These are phyloP conservation scores for Chalciporus pseudorubinellus DNA, from an alignment of 768 basidiomycete species.

Conservation along the genomic window DNA sequence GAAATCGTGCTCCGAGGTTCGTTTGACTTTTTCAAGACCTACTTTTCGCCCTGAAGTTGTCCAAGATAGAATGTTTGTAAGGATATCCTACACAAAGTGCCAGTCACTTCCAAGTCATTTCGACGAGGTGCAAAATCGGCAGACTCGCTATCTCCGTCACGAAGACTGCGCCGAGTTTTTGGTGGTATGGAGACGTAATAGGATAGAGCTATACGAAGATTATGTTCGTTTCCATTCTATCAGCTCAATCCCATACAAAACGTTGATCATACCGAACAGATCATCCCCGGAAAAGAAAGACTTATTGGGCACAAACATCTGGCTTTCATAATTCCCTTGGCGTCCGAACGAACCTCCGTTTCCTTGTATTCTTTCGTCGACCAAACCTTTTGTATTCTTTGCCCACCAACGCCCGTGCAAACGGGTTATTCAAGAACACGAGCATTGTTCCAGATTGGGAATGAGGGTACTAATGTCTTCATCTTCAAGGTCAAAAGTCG, in stretches of 20 bases:
- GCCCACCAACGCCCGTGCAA: constrained; percentile 50
- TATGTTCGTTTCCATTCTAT: constrained; percentile 52
- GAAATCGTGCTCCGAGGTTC: constrained; percentile 76
- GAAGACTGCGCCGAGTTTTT: constrained; percentile 81
- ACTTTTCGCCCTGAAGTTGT: constrained; percentile 13
- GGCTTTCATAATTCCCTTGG: constrained; percentile 74
- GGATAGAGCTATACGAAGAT: constrained; percentile 82
- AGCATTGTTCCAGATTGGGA: constrained; percentile 46
- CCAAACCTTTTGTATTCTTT: constrained; percentile 75
- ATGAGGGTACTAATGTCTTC: constrained; percentile 80
- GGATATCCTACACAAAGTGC: constrained; percentile 61
- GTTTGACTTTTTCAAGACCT: constrained; percentile 9
- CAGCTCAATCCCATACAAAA: not conserved
- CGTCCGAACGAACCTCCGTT: constrained; percentile 58
- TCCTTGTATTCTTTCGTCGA: constrained; percentile 88
- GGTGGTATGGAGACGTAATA: constrained; percentile 77
- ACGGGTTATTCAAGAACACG: constrained; percentile 41
- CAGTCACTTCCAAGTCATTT: constrained; percentile 51
- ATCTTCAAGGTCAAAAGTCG: constrained; percentile 80
- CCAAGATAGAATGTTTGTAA: constrained; percentile 87
- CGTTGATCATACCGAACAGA: constrained; percentile 35
- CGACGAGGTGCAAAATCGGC: constrained; percentile 67
- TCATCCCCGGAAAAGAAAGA: constrained; percentile 65
- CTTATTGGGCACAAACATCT: constrained; percentile 72
- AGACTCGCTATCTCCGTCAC: constrained; percentile 54